Base-by-base conservation (phyloP, 306 rosid species). In the Aeschynomene evenia region DNA sequence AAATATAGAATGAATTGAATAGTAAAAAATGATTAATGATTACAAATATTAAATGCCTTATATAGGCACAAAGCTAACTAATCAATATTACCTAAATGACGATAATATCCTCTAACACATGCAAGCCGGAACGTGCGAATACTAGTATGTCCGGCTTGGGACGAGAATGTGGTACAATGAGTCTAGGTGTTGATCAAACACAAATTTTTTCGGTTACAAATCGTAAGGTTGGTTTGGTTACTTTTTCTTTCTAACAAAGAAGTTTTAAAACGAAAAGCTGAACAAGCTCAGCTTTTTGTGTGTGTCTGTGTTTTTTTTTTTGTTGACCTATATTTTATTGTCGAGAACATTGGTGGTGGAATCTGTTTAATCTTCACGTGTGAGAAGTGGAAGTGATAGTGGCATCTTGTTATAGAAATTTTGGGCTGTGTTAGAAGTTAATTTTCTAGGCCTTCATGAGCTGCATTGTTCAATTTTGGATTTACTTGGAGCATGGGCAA, bases 401-500 rank as follows among this genome's bases (percentile, higher is more conserved):
- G 46, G 24, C 9, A 19, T 56, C 63, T 74, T 28, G 40, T 40
- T 76, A 33, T 15, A 29, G 33, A n/a, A 34, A 4, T 26, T 48
- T 60, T 60, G 24, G 48, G 76, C 10, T 15, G 53, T 42, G 31
- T 12, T 24, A 46, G 43, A 34, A 23, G 21, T n/a, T 36, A 6
- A 24, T 26, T 36, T 36, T 75, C n/a, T 31, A 54, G 24, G 24
- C 63, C 29, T 62, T 58, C 58, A 57, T 59, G 9, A 53, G 45
- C 16, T 71, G 74, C 26, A 22, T 58, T 55, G 33, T 66, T 66
- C 66, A 22, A 62, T 57, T 61, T 36, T 63, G 62, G 48, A 31
- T 58, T 46, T 69, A 36, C 71, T 49, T 72, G 48, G 48, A 15
- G 45, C 49, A 10, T 62, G 26, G 63, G 71, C 59, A 59, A 70